Percentiles rank a stretch among this genome's conserved stretches.
These are phyloP conservation scores for Colletotrichum graminicola DNA, from an alignment of 2,329 filamentous ascomycete genomes.

Conservation along the genomic window DNA sequence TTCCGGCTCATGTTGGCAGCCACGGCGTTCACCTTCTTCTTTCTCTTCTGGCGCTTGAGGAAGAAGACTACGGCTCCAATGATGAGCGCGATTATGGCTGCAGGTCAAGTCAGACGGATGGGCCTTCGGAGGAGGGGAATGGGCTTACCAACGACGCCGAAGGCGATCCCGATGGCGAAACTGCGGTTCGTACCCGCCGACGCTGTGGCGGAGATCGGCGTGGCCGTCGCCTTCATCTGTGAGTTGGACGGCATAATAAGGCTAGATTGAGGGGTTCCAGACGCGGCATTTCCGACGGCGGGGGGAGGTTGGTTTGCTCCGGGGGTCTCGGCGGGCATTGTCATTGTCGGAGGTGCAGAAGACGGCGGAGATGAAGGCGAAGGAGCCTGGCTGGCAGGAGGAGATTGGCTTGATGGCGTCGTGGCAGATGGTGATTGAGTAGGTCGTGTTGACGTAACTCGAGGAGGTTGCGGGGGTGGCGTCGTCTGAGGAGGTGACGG, in stretches of 20 bases:
- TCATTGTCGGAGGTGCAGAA: background rate
- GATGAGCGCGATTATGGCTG: slow-evolving; percentile 25
- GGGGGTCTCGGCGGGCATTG: slow-evolving; percentile 15
- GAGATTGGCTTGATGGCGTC: background rate
- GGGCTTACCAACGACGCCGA: slow-evolving; percentile 23
- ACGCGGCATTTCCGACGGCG: slow-evolving; percentile 24
- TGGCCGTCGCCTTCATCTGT: slow-evolving; percentile 7
- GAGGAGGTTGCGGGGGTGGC: slow-evolving; percentile 6
- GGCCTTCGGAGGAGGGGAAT: accelerated
- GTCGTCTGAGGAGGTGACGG: slow-evolving; percentile 25
- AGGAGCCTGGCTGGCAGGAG: background rate
- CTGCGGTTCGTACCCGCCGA: slow-evolving; percentile 1
- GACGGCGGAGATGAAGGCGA: background rate
- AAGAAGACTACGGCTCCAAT: slow-evolving; percentile 29
- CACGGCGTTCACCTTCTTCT: slow-evolving; percentile 33
- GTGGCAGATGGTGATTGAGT: background rate
- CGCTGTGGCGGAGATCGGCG: slow-evolving; percentile 3
- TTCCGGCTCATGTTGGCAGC: slow-evolving; percentile 27
- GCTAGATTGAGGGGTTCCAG: slow-evolving; percentile 1
- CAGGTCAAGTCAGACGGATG: background rate
- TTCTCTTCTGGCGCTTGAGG: slow-evolving; percentile 26
- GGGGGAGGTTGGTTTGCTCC: slow-evolving; percentile 9
- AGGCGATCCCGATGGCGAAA: slow-evolving; percentile 24
- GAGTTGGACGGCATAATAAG: slow-evolving; percentile 25
- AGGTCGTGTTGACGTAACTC: background rate